Evolutionary conservation across 176 grass and related monocot genomes (phyloP).

Genomic region (Secale cereale): DNA sequence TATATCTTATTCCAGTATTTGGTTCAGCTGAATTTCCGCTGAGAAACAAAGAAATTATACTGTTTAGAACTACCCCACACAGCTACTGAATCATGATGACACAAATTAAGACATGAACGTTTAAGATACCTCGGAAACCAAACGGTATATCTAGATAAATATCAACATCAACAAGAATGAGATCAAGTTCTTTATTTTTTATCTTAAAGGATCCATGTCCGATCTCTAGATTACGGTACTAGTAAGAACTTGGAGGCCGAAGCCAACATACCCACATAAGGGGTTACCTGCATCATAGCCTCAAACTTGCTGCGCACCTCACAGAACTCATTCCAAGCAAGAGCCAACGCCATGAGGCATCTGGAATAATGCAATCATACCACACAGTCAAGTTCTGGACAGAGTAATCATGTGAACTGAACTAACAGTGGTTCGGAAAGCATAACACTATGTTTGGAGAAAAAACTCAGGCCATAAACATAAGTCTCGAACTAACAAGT

Average conservation of each 20-base stretch:
- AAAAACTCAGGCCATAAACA: neutral
- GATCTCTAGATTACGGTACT: neutral
- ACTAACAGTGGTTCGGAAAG: neutral
- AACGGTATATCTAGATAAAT: neutral
- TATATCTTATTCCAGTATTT: neutral
- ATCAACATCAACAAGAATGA: neutral
- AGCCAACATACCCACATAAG: neutral
- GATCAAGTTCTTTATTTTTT: neutral
- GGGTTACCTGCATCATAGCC: constrained; percentile 76
- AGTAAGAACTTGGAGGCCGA: neutral
- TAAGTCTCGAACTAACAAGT: neutral
- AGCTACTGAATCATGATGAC: neutral
- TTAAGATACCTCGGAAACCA: neutral
- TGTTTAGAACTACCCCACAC: neutral
- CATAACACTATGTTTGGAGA: neutral
- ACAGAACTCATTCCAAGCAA: constrained; percentile 66
- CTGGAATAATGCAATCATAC: constrained; percentile 29
- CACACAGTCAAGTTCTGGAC: neutral
- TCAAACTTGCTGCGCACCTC: constrained; percentile 55
- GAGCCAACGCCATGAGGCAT: constrained; percentile 50
- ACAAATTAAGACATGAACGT: neutral
- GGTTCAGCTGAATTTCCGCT: neutral
- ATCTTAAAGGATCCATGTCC: neutral
- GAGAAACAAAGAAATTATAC: neutral
- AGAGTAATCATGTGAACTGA: neutral